Evolutionary conservation across 2,329 filamentous ascomycete genomes (phyloP).

Genomic region (Emmonsia crescens): DNA sequence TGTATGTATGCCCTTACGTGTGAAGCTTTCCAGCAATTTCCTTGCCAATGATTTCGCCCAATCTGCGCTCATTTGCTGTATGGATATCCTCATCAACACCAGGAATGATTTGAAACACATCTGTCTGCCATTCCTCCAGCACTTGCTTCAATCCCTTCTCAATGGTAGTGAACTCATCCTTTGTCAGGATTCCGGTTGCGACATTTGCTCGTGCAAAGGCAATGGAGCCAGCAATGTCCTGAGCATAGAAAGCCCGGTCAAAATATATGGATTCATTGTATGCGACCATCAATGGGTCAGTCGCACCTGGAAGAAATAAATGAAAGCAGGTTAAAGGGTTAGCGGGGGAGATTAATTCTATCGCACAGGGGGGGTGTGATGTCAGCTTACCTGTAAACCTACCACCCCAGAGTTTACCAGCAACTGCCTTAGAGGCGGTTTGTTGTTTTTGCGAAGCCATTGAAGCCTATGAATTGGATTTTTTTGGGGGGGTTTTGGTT

Average conservation of each 20-base stretch:
- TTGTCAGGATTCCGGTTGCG: conserved; percentile 58
- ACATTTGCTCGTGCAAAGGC: conserved; percentile 67
- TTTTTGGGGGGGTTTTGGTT: neutral
- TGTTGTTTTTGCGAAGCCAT: conserved; percentile 3
- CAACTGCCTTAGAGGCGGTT: conserved; percentile 8
- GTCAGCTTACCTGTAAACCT: conserved; percentile 44
- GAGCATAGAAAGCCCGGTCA: conserved; percentile 60
- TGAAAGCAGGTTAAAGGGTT: neutral
- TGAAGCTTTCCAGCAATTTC: conserved; percentile 80
- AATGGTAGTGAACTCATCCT: conserved; percentile 58
- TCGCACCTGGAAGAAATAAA: conserved; percentile 45
- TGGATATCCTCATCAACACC: conserved; percentile 20
- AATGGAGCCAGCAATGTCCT: conserved; percentile 66
- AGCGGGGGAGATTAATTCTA: conserved; percentile 4
- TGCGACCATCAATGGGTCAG: conserved; percentile 68
- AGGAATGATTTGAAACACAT: conserved; percentile 17
- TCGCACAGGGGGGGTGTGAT: conserved; percentile 2
- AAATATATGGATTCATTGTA: conserved; percentile 72
- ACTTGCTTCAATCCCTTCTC: conserved; percentile 54
- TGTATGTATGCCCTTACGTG: conserved; percentile 40
- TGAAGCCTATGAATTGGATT: neutral
- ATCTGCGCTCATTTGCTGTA: conserved; percentile 39
- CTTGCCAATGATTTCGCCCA: conserved; percentile 78
- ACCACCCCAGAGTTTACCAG: conserved; percentile 16
- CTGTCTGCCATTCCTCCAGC: conserved; percentile 23